Percentiles rank a stretch among this genome's conserved stretches.
Evolutionary conservation across 352 stramenopile species (phyloP).

Genomic region (Globisporangium recalcitrans): DNA sequence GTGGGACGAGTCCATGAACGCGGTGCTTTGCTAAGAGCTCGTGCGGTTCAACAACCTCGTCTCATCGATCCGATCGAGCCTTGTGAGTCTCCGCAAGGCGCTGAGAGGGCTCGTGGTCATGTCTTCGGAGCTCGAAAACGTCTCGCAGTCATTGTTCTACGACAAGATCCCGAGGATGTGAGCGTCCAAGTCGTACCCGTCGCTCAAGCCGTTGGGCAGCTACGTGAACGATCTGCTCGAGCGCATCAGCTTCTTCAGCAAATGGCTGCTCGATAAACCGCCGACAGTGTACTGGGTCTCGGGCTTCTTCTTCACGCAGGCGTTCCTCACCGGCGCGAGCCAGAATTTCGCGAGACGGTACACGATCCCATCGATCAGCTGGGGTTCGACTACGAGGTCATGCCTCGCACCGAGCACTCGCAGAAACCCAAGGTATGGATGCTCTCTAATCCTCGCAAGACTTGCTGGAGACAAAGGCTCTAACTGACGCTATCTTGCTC

Average conservation of each 20-base stretch:
- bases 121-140: conserved; percentile 90
- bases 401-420: conserved; percentile 69
- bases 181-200: conserved; percentile 90
- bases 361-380: conserved; percentile 88
- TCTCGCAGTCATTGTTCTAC: conserved; percentile 90
- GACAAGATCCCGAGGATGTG: conserved; percentile 90
- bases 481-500: neutral
- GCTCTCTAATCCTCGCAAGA: too few relatives aligned
- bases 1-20: conserved; percentile 94
- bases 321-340: conserved; percentile 92
- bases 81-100: conserved; percentile 86
- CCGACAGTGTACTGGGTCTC: conserved; percentile 92
- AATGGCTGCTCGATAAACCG: conserved; percentile 86
- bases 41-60: conserved; percentile 92
- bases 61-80: conserved; percentile 78
- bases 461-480: neutral
- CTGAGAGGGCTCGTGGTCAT: conserved; percentile 93
- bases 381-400: conserved; percentile 75
- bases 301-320: conserved; percentile 95
- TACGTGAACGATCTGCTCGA: conserved; percentile 91
- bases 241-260: conserved; percentile 87
- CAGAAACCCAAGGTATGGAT: conserved; percentile 54
- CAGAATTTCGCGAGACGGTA: conserved; percentile 94
- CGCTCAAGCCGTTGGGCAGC: conserved; percentile 87
- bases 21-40: conserved; percentile 91